Evolutionary conservation across 768 basidiomycete genomes (phyloP), one percentile per base, ranked within the genome.

Genomic region (Boletus barrowsii): DNA sequence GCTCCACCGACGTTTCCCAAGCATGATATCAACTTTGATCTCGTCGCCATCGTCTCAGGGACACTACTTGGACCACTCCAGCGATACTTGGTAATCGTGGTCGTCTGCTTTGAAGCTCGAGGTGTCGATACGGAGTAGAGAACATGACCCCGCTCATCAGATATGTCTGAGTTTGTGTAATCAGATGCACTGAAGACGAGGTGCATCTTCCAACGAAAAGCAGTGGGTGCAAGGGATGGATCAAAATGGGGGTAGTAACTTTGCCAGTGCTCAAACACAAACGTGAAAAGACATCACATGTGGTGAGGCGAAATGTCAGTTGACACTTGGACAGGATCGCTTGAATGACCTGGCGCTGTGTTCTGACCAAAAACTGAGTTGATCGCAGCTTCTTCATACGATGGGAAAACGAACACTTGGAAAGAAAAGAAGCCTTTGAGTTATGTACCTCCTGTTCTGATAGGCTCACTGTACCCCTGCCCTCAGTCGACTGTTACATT

Each of bases 31-130:
- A 8, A 68, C 63, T 24, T 66, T 44, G 14, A 64, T 52, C 35
- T 70, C 70, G 9, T 63, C n/a, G 66, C 74, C 51, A 76, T 62
- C 26, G 61, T 67, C 18, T 61, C 63, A 6, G 64, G 43, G 18
- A 60, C 61, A 24, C 55, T 54, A 18, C 42, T 54, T 15, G 41
- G 33, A 37, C 63, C 63, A 33, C 60, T 55, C 64, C 64, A 65
- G 5, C 54, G 58, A 45, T 60, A 58, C 44, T 68, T 67, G 33
- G 53, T 67, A 10, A 67, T 56, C 14, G 66, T 68, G 5, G 63
- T 67, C n/a, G 56, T 42, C 20, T 54, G 64, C 33, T 57, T 66
- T 1, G 49, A 20, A 4, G 41, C 36, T 2, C n/a, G 47, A 37
- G 58, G 54, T 3, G 66, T 62, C 26, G 55, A 63, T 4, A 68